Evolutionary conservation across 495 filamentous ascomycete species (phyloP).

Genomic region (Xylaria acuta): DNA sequence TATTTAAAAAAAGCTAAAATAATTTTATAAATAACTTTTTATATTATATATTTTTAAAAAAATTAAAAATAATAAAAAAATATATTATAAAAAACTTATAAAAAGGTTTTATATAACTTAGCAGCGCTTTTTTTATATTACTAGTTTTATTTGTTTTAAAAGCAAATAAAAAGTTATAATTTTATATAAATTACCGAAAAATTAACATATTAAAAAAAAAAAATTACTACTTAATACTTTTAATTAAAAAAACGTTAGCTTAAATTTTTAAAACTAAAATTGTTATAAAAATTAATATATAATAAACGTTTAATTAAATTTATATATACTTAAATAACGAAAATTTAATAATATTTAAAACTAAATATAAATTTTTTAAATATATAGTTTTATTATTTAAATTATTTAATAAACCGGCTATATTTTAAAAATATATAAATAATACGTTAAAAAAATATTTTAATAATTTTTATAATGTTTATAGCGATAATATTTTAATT

Average conservation of each 20-base stretch:
- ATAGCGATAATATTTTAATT: no score
- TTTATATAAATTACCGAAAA: neutral
- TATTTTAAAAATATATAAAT: no score
- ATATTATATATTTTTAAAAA: neutral
- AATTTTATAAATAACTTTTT: neutral
- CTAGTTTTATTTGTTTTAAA: neutral
- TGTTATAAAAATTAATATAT: no score
- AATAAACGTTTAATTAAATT: no score
- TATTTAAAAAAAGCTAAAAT: neutral
- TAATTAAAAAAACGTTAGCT: no score
- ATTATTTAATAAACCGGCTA: neutral
- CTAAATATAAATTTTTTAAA: neutral
- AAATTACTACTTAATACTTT: neutral
- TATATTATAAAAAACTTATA: neutral
- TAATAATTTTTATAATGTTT: no score
- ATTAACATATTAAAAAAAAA: neutral
- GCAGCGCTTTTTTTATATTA: neutral
- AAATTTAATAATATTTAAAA: neutral
- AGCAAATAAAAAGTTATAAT: neutral
- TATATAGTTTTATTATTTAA: neutral
- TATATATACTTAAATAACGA: neutral
- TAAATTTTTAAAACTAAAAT: no score
- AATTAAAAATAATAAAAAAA: neutral
- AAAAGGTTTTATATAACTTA: neutral
- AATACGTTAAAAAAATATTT: no score